Conservation (phyloP, 78 protist genomes). For the Protostelium mycophagum region DNA sequence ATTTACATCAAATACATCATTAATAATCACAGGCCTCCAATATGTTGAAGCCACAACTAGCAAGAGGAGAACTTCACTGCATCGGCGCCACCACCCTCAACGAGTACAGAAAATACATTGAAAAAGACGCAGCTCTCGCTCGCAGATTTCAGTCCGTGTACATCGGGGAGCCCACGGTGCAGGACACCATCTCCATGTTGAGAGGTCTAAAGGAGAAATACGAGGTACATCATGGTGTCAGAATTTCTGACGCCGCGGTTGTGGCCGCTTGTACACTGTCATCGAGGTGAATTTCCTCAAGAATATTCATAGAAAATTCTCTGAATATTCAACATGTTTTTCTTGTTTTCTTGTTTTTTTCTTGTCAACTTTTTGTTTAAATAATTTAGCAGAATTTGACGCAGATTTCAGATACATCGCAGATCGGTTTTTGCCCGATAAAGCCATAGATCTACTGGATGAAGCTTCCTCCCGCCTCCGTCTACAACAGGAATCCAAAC, state of each 20-base stretch:
- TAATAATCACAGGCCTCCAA: constrained; percentile 96
- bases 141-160: constrained; percentile 91
- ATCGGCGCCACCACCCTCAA: constrained; percentile 98
- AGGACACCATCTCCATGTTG: constrained; percentile 90
- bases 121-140: constrained; percentile 97
- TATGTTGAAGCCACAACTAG: constrained; percentile 97
- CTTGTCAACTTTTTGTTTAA: background rate
- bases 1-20: no score
- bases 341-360: background rate
- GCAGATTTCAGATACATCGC: constrained; percentile 89
- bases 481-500: constrained; percentile 93
- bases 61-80: constrained; percentile 97
- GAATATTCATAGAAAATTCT: no score
- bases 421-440: constrained; percentile 96
- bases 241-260: constrained; percentile 91
- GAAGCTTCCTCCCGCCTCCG: constrained; percentile 89
- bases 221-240: constrained; percentile 94
- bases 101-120: constrained; percentile 95
- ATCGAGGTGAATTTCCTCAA: no score
- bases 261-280: constrained; percentile 79
- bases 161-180: constrained; percentile 93
- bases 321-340: no score
- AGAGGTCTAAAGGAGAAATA: constrained; percentile 93
- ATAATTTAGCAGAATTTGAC: no score
- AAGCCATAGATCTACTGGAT: constrained; percentile 97